Conservation (phyloP, 768 basidiomycete genomes). For the Boletus eberwhitei region DNA sequence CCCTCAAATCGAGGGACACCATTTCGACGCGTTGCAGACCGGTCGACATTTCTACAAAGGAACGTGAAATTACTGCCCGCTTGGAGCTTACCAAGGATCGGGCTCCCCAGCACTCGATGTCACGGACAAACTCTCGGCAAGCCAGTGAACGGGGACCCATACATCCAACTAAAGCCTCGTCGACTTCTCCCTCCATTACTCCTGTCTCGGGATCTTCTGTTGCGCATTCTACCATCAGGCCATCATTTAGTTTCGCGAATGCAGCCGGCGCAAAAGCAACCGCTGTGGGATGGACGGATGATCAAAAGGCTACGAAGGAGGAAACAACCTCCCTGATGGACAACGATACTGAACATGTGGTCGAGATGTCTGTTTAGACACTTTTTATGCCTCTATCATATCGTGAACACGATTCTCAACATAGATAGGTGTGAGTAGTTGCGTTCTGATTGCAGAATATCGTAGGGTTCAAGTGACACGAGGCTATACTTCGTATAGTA, state of each 20-base stretch:
- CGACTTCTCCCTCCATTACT: conserved; percentile 19
- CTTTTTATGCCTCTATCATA: conserved; percentile 18
- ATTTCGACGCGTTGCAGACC: conserved; percentile 49
- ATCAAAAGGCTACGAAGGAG: conserved; percentile 10
- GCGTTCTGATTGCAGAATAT: conserved; percentile 2
- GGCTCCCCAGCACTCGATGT: conserved; percentile 39
- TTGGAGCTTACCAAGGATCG: conserved; percentile 43
- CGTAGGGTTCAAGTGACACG: background rate
- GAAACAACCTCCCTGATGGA: conserved; percentile 5
- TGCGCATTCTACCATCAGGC: conserved; percentile 51
- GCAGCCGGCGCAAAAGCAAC: conserved; percentile 49
- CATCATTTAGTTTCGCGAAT: conserved; percentile 78
- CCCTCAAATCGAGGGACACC: background rate
- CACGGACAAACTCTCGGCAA: conserved; percentile 46
- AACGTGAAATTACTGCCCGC: conserved; percentile 71
- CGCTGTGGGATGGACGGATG: conserved; percentile 15
- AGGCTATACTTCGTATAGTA: background rate
- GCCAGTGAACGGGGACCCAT: conserved; percentile 43
- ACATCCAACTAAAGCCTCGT: conserved; percentile 33
- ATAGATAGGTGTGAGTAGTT: background rate
- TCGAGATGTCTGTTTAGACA: conserved; percentile 16
- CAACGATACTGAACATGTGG: conserved; percentile 12
- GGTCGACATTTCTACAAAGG: conserved; percentile 75
- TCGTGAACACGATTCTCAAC: conserved; percentile 2
- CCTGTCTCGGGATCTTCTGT: conserved; percentile 23